These are phyloP conservation scores for Suhomyces terraborum DNA, from an alignment of 1,139 yeast genomes.

Conservation along the genomic window DNA sequence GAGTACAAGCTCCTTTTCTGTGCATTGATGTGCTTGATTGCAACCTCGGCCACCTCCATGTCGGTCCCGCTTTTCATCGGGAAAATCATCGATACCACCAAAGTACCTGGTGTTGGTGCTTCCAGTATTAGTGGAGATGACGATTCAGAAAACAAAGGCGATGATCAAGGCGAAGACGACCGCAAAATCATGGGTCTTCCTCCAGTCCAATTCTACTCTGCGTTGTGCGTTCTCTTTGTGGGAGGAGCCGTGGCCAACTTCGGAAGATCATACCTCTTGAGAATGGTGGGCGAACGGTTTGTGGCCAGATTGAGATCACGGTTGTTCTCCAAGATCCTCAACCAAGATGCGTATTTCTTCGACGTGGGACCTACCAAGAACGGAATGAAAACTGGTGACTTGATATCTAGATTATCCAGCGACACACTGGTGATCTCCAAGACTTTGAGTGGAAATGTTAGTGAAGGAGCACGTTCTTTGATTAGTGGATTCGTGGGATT, in stretches of 20 bases:
- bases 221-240: slow-evolving; percentile 51
- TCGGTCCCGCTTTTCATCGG: slow-evolving; percentile 84
- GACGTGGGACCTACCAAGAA: slow-evolving; percentile 63
- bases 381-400: slow-evolving; percentile 82
- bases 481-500: slow-evolving; percentile 78
- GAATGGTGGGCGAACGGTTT: slow-evolving; percentile 81
- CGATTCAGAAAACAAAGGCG: background rate
- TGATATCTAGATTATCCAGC: slow-evolving; percentile 81
- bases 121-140: too few species aligned
- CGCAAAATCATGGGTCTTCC: slow-evolving; percentile 35
- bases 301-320: slow-evolving; percentile 81
- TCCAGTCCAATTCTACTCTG: slow-evolving; percentile 36
- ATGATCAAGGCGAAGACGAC: background rate
- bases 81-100: slow-evolving; percentile 49
- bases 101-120: slow-evolving; percentile 5
- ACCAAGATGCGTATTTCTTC: slow-evolving; percentile 90
- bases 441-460: slow-evolving; percentile 83
- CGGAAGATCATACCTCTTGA: slow-evolving; percentile 71
- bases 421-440: slow-evolving; percentile 91
- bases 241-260: slow-evolving; percentile 78
- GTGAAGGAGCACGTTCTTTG: slow-evolving; percentile 84
- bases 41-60: slow-evolving; percentile 55
- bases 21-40: slow-evolving; percentile 66
- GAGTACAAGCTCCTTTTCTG: slow-evolving; percentile 34
- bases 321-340: slow-evolving; percentile 72